Conservation (phyloP, 768 basidiomycete genomes). For the Kwoniella europaea region DNA sequence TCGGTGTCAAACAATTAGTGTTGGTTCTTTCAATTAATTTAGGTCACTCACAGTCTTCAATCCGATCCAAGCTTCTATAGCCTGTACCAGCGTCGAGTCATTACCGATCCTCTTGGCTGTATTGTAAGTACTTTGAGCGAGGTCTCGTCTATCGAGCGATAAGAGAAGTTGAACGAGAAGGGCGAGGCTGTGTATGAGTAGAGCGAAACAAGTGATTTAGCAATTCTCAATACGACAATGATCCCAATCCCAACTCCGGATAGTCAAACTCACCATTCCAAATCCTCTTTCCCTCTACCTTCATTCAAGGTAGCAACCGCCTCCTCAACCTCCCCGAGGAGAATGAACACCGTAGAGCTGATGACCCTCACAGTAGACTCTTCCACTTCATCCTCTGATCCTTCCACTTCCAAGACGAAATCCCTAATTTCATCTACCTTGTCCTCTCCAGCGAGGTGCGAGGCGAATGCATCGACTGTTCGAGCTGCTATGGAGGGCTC, state of each 20-base stretch:
- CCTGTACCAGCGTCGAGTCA: conserved; percentile 85
- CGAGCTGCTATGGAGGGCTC: conserved; percentile 35
- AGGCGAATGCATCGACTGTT: conserved; percentile 75
- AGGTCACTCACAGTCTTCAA: conserved; percentile 53
- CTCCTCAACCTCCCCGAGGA: conserved; percentile 86
- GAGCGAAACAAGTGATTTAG: too few relatives aligned
- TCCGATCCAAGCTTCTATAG: conserved; percentile 75
- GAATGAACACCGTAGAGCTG: conserved; percentile 85
- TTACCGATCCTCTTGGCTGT: conserved; percentile 83
- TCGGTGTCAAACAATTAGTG: background rate
- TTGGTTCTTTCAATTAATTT: background rate
- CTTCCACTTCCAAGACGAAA: conserved; percentile 82
- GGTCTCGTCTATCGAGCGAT: conserved; percentile 83
- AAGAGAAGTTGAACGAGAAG: conserved; percentile 84
- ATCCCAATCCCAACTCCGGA: too few relatives aligned
- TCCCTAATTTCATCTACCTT: conserved; percentile 80
- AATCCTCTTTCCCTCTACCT: conserved; percentile 70
- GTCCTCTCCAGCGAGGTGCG: conserved; percentile 64
- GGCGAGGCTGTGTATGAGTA: too few relatives aligned
- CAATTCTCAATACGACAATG: too few relatives aligned
- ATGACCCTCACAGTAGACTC: conserved; percentile 76
- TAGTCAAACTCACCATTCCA: conserved; percentile 93
- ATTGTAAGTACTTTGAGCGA: conserved; percentile 84
- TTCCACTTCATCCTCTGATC: conserved; percentile 72
- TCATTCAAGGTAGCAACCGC: conserved; percentile 83